Evolutionary conservation across 768 basidiomycete genomes (phyloP), one percentile per base, ranked within the genome.

Genomic region (Punctularia strigosozonata): DNA sequence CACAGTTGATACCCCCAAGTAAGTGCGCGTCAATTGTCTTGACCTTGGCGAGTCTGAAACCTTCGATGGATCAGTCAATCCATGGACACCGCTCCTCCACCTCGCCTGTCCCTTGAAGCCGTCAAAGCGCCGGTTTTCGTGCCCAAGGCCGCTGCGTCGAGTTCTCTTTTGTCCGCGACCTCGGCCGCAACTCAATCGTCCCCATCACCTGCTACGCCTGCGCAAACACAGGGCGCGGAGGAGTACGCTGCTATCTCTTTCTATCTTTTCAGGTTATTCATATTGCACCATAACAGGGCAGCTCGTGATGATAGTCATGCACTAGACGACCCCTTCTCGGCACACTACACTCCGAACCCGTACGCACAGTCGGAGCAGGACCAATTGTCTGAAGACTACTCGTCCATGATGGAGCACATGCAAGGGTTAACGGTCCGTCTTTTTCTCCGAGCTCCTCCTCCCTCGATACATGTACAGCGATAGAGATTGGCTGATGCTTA

Each of bases 51-150:
- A 31, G 37, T 32, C 26, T 28, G 26, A 28, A n/a, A n/a, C n/a
- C 26, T 15, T 28, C 15, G 15, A 8, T 8, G 8, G 22, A 25
- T 17, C 38, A 69, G 62, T 47, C 58, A 61, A 38, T 59, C 50
- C 38, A 56, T 66, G n/a, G 66, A 69, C 31, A 68, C 71, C 15
- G 69, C 73, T 22, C 54, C 62, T 28, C 54, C 63, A 36, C 50
- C 57, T 7, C 45, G 65, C 12, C 52, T 68, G 58, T 68, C 74
- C 3, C 68, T 79, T 31, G 73, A 81, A 45, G 81, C 82, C 3
- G 71, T 86, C 39, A 83, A 88, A 53, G 86, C 86, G 1, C 84
- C 87, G 25, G 75, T 89, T 31, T 90, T 90, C 44, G 75, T 90
- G 17, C 86, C 87, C 15, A 87, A 83, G 55, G 62, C 58, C 19